Evolutionary conservation across 106 monocot genomes (phyloP).

Genomic region (Dactylorhiza incarnata): DNA sequence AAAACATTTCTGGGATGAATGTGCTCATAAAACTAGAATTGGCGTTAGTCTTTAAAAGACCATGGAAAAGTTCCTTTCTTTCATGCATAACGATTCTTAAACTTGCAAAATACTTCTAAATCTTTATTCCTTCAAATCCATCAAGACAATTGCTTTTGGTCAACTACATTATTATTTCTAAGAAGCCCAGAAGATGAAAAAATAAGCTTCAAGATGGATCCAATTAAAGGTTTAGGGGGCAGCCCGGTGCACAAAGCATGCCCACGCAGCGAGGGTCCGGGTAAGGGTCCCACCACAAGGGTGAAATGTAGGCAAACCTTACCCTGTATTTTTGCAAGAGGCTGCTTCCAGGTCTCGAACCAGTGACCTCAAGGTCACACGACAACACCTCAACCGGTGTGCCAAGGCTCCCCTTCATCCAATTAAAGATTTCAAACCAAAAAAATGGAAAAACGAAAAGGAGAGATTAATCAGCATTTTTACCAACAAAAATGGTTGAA

Average conservation of each 20-base stretch:
- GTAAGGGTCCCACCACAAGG: no score
- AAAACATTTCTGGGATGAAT: neutral
- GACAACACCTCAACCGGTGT: no score
- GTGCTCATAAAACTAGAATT: neutral
- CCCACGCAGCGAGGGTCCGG: no score
- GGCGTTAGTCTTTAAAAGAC: neutral
- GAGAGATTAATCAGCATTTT: neutral
- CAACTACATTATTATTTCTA: neutral
- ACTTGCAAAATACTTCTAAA: neutral
- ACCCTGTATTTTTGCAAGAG: no score
- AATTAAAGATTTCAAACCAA: neutral
- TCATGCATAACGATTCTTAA: neutral
- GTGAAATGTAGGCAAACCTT: no score
- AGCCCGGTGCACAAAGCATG: no score
- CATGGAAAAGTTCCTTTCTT: neutral
- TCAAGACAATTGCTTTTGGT: neutral
- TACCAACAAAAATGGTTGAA: neutral
- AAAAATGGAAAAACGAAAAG: neutral
- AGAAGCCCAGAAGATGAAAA: neutral
- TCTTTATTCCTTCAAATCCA: neutral
- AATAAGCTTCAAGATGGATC: neutral
- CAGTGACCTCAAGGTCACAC: no score
- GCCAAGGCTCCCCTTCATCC: no score
- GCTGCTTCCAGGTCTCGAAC: no score
- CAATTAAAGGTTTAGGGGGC: no score